phyloP scores from a whole-genome alignment of 2,329 filamentous ascomycete genomes.

The Whalleya microplaca region DNA sequence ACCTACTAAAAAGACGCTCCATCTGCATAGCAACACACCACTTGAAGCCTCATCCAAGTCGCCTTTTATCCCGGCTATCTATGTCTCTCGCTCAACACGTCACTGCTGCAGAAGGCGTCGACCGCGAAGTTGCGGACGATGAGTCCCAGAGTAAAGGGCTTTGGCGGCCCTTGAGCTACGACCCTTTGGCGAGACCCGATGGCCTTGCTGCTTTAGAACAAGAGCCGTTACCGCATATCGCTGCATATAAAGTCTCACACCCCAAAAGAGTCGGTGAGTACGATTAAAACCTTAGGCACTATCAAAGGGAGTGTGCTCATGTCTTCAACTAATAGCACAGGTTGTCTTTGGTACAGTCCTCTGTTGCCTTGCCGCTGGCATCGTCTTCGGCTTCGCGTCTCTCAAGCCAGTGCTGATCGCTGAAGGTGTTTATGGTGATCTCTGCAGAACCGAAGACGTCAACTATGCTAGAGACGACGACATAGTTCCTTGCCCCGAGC shows the following conservation, averaged over 20 bases:
- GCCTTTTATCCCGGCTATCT: constrained; percentile 4
- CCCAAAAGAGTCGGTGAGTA: constrained; percentile 35
- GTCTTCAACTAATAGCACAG: constrained; percentile 51
- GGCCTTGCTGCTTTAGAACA: constrained; percentile 34
- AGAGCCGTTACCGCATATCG: constrained; percentile 33
- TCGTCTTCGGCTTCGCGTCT: constrained; percentile 68
- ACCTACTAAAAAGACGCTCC: neutral
- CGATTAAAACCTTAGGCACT: neutral
- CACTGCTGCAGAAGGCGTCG: constrained; percentile 46
- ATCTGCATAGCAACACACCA: neutral
- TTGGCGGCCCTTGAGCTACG: constrained; percentile 37
- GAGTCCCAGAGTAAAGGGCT: constrained; percentile 25
- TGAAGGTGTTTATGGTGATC: constrained; percentile 59
- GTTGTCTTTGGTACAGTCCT: constrained; percentile 65
- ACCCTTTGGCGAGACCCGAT: constrained; percentile 32
- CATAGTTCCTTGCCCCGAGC: constrained; percentile 55
- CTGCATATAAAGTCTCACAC: constrained; percentile 38
- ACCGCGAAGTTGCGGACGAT: constrained; percentile 37
- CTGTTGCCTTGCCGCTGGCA: constrained; percentile 67
- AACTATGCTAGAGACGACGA: constrained; percentile 45
- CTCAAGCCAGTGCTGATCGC: constrained; percentile 65
- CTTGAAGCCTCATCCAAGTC: neutral
- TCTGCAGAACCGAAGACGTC: constrained; percentile 52
- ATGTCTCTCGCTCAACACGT: constrained; percentile 51
- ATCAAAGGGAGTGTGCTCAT: neutral